Conservation (phyloP, 2,329 filamentous ascomycete species). For the Colletotrichum lupini region DNA sequence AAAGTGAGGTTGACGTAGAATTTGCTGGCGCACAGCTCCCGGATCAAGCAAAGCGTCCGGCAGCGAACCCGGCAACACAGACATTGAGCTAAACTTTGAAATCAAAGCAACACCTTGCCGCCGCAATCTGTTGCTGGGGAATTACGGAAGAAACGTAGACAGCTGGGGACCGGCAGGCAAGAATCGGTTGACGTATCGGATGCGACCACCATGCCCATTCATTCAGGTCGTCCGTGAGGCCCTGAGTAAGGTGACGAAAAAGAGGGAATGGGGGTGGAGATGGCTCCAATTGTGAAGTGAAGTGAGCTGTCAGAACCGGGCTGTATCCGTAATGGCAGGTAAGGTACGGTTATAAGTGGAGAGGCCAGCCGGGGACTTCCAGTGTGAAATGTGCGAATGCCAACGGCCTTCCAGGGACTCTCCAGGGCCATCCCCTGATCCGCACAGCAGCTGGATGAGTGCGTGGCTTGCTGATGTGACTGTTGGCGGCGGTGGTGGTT, state of each 20-base stretch:
- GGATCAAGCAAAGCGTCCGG: constrained; percentile 15
- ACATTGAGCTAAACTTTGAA: background rate
- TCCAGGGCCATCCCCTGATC: constrained; percentile 11
- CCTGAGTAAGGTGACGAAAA: constrained; percentile 20
- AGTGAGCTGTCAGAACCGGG: constrained; percentile 32
- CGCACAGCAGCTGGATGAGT: background rate
- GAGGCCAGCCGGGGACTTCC: constrained; percentile 15
- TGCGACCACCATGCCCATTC: background rate
- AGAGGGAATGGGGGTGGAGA: constrained; percentile 23
- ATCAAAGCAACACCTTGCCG: constrained; percentile 1
- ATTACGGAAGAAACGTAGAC: background rate
- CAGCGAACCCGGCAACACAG: background rate
- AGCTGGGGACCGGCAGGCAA: background rate
- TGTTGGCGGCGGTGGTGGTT: background rate
- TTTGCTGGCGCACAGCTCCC: background rate
- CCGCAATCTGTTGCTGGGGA: background rate
- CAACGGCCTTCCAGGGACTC: constrained; percentile 13
- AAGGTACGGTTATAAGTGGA: constrained; percentile 36
- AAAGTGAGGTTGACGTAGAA: constrained; percentile 3
- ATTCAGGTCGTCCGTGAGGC: constrained; percentile 14
- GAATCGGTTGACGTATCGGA: background rate
- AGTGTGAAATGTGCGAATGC: constrained; percentile 6
- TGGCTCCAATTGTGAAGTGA: constrained; percentile 26
- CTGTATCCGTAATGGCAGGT: constrained; percentile 16
- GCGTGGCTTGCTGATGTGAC: constrained; percentile 6